Evolutionary conservation across 371 early-diverging fungal species (phyloP), one percentile per base, ranked within the genome.

Genomic region (Furculomyces boomerangus): DNA sequence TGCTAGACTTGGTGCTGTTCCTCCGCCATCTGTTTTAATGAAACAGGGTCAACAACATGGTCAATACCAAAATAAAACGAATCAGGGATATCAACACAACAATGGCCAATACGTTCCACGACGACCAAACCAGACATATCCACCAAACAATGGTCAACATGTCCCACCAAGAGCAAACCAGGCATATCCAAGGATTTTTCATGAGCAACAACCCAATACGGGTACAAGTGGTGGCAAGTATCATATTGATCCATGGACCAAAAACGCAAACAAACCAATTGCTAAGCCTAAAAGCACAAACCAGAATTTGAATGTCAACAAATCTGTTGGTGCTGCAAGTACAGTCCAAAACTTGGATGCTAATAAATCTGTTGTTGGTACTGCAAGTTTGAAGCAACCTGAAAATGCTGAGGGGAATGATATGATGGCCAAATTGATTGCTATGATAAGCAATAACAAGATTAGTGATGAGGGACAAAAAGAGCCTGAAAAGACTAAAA

Each of bases 71-170:
- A 13, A 39, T 39, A 13, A 13, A 14, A 13, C 13, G 13, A 13
- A 39, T 14, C 39, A 39, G 13, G 14, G n/a, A 39, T n/a, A 39
- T 39, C 39, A 13, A 29, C 45, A 24, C 50, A 54, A n/a, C 51
- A 25, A 41, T 54, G 20, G 22, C 24, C 30, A 40, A 30, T n/a
- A 52, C 22, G 24, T 35, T 20, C 40, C 30, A 20, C 51, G 48
- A 20, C 53, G 45, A 53, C 50, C 32, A 30, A 51, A 2, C 31
- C 53, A 48, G 43, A 55, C 28, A 46, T 56, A 46, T 30, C 48
- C 48, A 40, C 13, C 13, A 47, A 14, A 24, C 48, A 47, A 40
- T 20, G 20, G 13, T 27, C 40, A 27, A 14, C 24, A 40, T 14
- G 14, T 14, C 13, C 39, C 13, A 39, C 39, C 39, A 13, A 13